A percentile compares a stretch with the other conserved stretches of the same genome.
Conservation (phyloP, 768 basidiomycete genomes). For the Auriscalpium microsporum region DNA sequence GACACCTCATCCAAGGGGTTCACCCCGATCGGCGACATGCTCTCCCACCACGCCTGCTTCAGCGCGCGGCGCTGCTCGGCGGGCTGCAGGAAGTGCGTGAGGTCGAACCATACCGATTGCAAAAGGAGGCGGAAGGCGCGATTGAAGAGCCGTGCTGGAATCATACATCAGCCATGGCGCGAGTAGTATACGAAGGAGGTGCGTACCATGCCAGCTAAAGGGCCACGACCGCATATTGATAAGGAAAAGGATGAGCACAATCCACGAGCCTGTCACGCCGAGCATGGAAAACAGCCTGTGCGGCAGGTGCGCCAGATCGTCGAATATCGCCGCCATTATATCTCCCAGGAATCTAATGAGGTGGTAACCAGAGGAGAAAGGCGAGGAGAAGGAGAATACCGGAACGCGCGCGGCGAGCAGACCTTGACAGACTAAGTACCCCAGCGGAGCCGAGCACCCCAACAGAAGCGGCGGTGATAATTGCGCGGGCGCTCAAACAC, state of each 20-base stretch:
- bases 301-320: too few relatives aligned
- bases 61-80: not conserved
- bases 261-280: not conserved
- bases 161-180: too few relatives aligned
- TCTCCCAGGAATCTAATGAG: too few relatives aligned
- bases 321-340: too few relatives aligned
- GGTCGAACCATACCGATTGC: not conserved
- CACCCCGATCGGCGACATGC: constrained; percentile 13
- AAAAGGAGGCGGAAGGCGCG: constrained; percentile 1
- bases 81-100: constrained; percentile 2
- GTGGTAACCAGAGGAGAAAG: too few relatives aligned
- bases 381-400: too few relatives aligned
- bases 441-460: too few relatives aligned
- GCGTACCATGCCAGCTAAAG: constrained; percentile 14
- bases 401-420: too few relatives aligned
- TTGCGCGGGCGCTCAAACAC: too few relatives aligned
- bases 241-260: constrained; percentile 1
- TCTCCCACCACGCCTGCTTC: constrained; percentile 3
- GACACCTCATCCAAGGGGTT: constrained; percentile 16
- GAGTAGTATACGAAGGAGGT: not conserved
- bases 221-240: constrained; percentile 5
- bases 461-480: too few relatives aligned
- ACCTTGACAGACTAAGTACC: too few relatives aligned
- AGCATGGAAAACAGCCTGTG: too few relatives aligned
- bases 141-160: constrained; percentile 5